Evolutionary conservation across 2,329 filamentous ascomycete species (phyloP).

Genomic region (Sclerotinia spermophila): DNA sequence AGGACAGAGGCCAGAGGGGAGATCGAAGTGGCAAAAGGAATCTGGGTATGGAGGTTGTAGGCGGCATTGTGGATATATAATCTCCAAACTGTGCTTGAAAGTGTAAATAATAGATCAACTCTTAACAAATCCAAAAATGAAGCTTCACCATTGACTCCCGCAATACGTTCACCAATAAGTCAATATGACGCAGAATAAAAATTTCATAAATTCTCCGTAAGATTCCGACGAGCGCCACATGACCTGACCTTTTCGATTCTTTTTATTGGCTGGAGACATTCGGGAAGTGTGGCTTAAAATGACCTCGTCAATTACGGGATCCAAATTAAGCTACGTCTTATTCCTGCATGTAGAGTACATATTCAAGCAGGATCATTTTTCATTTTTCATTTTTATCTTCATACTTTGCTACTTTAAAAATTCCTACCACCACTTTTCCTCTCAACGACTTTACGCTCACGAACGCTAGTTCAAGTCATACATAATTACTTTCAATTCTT

Average conservation of each 20-base stretch:
- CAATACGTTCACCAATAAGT: constrained; percentile 8
- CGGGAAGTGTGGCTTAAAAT: constrained; percentile 12
- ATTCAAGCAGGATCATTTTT: constrained; percentile 12
- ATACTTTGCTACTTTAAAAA: neutral
- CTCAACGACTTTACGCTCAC: constrained; percentile 8
- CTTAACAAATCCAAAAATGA: neutral
- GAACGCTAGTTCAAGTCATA: neutral
- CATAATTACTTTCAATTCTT: constrained; percentile 2
- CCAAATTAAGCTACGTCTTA: neutral
- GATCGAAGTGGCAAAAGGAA: constrained; percentile 65
- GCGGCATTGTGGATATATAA: constrained; percentile 29
- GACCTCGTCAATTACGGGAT: constrained; percentile 14
- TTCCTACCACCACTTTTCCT: neutral
- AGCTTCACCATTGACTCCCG: neutral
- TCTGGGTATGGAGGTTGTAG: constrained; percentile 55
- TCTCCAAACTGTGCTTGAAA: neutral
- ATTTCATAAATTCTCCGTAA: constrained; percentile 12
- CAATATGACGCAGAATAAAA: neutral
- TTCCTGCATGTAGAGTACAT: neutral
- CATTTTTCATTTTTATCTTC: neutral
- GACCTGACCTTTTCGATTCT: constrained; percentile 4
- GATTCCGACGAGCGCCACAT: constrained; percentile 12
- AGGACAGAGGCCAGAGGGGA: constrained; percentile 48
- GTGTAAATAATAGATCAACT: neutral
- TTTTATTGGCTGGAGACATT: constrained; percentile 11